Evolutionary conservation across 2,329 filamentous ascomycete genomes (phyloP), one percentile per base, ranked within the genome.

Genomic region (Westerdykella sp.): DNA sequence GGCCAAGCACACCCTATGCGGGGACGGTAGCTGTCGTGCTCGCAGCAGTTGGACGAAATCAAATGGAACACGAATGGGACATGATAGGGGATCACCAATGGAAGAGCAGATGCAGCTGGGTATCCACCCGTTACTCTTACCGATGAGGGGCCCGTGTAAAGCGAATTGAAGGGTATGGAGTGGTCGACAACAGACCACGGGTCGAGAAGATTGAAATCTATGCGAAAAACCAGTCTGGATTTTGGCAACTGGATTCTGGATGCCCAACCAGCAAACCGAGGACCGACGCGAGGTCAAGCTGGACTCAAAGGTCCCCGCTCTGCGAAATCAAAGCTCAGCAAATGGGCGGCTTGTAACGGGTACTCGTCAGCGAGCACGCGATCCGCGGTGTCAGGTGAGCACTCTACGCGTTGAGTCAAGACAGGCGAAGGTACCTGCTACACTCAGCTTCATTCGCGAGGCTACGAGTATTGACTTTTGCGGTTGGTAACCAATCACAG

Each of bases 331-430:
- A 35, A 9, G n/a, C 9, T 12, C 32, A 28, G 25, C 44, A 42
- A 44, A 41, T 46, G 25, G 41, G 47, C n/a, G 45, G 46, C 32
- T 50, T 43, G 48, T 48, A 46, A 42, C 49, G 48, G 51, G 45
- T 48, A 53, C 39, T 40, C 34, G 22, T 41, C 18, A 12, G 16
- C 45, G 22, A 45, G 45, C 41, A 39, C 39, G 54, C 50, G 55
- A 53, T 59, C 42, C 56, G 50, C 56, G 51, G 46, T 50, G 55
- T 66, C 62, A 66, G 62, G 59, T 65, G 62, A 64, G 55, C 49
- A 48, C 42, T 34, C 46, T 48, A 51, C 50, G 49, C 44, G 50
- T 53, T 47, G 43, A 44, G 13, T 47, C 37, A 43, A 45, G 46
- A 45, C 45, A 35, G 7, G 46, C 54, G 47, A 40, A 53, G 43